Base-by-base conservation (phyloP, 139 green algal genomes). In the Asterochloris erici region DNA sequence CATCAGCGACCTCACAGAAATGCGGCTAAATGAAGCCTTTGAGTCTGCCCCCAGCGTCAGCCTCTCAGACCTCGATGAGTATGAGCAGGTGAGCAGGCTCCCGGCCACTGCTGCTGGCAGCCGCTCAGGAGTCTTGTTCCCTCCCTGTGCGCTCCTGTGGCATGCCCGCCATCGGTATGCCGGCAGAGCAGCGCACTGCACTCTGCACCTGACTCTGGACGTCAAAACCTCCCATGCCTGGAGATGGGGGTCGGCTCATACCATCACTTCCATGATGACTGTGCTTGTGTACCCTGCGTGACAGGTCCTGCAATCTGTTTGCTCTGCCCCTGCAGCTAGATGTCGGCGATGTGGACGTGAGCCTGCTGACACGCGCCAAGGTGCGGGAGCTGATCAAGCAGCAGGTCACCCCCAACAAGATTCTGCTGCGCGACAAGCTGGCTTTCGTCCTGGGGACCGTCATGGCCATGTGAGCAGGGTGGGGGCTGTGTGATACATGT, bases 361-460 rank as follows among this genome's bases (percentile, higher is more conserved):
- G 60, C 68, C 24, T 77, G 11, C 61, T 83, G 68, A 64, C 61
- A n/a, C 63, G 63, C 29, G 26, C 60, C 29, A 79, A 74, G 12
- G 23, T 81, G 24, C 28, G 71, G 62, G 71, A 66, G 10, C 68
- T 78, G 73, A 63, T 90, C 26, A 69, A 76, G 63, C 76, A 84
- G 24, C 81, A 82, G 70, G 62, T 87, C 64, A 86, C 81, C 0
- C 89, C 87, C 0, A 74, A 81, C 21, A 82, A 81, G 9, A 85
- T 92, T 63, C 79, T 90, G 83, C 82, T 92, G 15, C 66, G 88
- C 0, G 90, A 94, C 80, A 93, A 94, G 83, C 29, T 91, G 1
- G 76, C 87, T 10, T 93, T 93, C 82, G 26, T 91, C 62, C 69
- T 89, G 60, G 87, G 87, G 28, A 87, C 82, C 16, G 70, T 79